Evolutionary conservation across 2,329 filamentous ascomycete species (phyloP), one percentile per base, ranked within the genome.

Genomic region (Chaetothyriales sp.): DNA sequence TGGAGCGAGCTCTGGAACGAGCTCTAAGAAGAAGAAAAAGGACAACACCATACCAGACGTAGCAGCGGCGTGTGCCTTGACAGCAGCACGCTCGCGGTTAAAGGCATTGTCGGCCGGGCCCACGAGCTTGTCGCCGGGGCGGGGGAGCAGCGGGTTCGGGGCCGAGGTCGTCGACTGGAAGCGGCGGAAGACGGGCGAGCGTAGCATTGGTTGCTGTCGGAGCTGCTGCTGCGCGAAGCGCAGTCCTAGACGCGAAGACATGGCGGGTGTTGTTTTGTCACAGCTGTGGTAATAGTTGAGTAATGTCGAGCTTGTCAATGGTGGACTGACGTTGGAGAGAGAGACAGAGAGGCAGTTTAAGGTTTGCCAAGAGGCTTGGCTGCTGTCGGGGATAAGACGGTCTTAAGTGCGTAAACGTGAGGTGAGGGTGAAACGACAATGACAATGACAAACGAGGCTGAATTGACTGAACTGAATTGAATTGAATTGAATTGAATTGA

Each of bases 21-120:
- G 43, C 43, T 45, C 43, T 6, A 10, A 18, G n/a, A n/a, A n/a
- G n/a, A n/a, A n/a, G n/a, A n/a, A 12, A 46, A 8, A 46, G 44
- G 43, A 5, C 2, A 10, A 2, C 20, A 25, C 46, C 49, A 68
- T 67, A 95, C 89, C 83, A 70, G 83, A 84, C 60, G 86, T 92
- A 65, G 78, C 77, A 60, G 76, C 80, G 64, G 92, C 92, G 70
- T 98, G 92, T 63, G 87, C 81, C 77, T 93, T 89, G 66, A 95
- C 85, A 64, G 84, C 85, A 68, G 81, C 76, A 68, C 92, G 81
- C 78, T 98, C 92, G 64, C 84, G 82, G 76, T 93, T 83, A 78
- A 96, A 98, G 65, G 81, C 80, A 73, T 94, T 96, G 74, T 95
- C 85, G 68, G 76, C 75, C 52, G 75, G 67, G 63, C 82, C 80